Conservation (phyloP, 2,329 filamentous ascomycete genomes). For the Ilyonectria mors-panacis region DNA sequence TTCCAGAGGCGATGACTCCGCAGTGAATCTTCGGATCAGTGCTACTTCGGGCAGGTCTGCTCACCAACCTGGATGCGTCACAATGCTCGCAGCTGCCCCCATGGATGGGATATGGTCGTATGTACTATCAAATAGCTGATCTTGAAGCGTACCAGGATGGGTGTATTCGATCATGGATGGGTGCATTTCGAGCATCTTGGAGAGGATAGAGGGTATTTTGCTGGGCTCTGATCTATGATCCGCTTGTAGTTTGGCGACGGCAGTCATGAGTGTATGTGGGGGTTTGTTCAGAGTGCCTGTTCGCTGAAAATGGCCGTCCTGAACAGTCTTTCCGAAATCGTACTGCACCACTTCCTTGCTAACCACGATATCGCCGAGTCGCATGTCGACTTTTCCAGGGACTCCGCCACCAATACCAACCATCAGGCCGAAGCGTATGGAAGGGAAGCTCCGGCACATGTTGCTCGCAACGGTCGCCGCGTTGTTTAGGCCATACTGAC, state of each 20-base stretch:
- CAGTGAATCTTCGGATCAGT: constrained; percentile 31
- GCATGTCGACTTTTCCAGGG: constrained; percentile 33
- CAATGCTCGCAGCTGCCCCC: neutral
- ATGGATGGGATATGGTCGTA: neutral
- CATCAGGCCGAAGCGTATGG: constrained; percentile 31
- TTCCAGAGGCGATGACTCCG: constrained; percentile 47
- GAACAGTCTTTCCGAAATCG: constrained; percentile 36
- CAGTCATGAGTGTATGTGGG: constrained; percentile 6
- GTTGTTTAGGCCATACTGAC: constrained; percentile 9
- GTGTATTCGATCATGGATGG: neutral
- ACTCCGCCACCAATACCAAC: constrained; percentile 50
- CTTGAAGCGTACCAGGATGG: constrained; percentile 4
- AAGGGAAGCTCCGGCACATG: constrained; percentile 31
- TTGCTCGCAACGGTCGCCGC: constrained; percentile 24
- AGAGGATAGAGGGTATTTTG: constrained; percentile 7
- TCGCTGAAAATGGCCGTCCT: constrained; percentile 16
- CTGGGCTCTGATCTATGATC: constrained; percentile 11
- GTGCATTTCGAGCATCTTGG: constrained; percentile 8
- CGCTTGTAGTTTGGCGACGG: constrained; percentile 26
- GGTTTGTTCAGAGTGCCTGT: constrained; percentile 26
- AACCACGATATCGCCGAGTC: constrained; percentile 41
- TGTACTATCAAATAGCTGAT: constrained; percentile 12
- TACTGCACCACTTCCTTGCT: constrained; percentile 38
- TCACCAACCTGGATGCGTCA: neutral
- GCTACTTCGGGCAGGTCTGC: neutral